These are phyloP conservation scores for Penicillium sp. DNA, from an alignment of 2,329 filamentous ascomycete genomes.

Conservation along the genomic window DNA sequence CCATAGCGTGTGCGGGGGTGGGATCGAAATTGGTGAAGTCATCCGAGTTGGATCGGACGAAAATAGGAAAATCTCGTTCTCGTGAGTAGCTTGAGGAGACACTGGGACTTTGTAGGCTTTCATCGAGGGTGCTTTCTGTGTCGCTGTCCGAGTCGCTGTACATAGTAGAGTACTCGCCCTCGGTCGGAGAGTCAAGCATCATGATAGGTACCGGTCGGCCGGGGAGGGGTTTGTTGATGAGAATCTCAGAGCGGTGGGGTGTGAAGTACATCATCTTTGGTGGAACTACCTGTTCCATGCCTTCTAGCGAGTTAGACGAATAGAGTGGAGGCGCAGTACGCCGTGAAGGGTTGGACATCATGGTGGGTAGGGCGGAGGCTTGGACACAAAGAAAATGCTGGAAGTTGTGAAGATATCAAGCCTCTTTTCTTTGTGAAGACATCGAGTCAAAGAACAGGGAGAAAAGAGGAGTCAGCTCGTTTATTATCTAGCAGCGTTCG, in stretches of 20 bases:
- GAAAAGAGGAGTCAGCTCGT: constrained; percentile 2
- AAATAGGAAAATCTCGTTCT: constrained; percentile 32
- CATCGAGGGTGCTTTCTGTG: constrained; percentile 21
- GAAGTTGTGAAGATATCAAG: constrained; percentile 2
- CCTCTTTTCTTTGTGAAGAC: constrained; percentile 1
- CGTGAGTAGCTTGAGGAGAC: constrained; percentile 18
- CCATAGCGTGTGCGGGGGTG: constrained; percentile 10
- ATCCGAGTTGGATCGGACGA: constrained; percentile 30
- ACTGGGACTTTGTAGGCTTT: constrained; percentile 23
- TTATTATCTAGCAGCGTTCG: constrained; percentile 4
- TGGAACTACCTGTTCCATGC: constrained; percentile 38
- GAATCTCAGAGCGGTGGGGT: constrained; percentile 19
- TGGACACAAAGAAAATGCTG: not conserved
- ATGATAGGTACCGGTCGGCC: constrained; percentile 23
- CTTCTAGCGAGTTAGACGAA: constrained; percentile 38
- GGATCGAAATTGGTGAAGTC: constrained; percentile 28
- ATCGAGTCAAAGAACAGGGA: not conserved
- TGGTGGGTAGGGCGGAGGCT: constrained; percentile 4
- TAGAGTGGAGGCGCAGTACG: constrained; percentile 35
- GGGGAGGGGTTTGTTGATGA: constrained; percentile 34
- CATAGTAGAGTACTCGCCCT: constrained; percentile 17
- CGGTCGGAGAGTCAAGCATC: constrained; percentile 15
- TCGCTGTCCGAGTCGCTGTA: constrained; percentile 33
- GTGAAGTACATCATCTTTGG: constrained; percentile 19
- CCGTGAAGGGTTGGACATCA: constrained; percentile 21